These are phyloP conservation scores for Trichoderma sp. DNA, from an alignment of 2,329 filamentous ascomycete genomes.

Conservation along the genomic window DNA sequence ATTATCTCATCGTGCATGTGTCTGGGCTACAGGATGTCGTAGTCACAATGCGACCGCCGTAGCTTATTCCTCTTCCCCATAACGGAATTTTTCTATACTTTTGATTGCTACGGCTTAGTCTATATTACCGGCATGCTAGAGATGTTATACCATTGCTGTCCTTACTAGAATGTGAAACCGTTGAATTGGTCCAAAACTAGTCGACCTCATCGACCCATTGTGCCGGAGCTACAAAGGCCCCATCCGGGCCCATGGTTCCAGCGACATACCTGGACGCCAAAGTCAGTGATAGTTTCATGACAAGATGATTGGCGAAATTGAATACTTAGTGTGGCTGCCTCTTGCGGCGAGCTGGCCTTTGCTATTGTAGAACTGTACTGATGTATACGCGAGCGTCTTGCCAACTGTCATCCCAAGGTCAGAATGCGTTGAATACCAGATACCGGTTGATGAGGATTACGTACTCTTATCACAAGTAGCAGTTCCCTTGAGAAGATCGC, in stretches of 20 bases:
- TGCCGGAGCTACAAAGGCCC: slow-evolving; percentile 44
- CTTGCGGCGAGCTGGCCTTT: slow-evolving; percentile 64
- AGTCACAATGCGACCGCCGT: neutral
- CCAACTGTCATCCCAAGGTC: slow-evolving; percentile 53
- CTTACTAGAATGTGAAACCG: neutral
- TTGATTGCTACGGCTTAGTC: neutral
- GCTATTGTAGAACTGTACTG: slow-evolving; percentile 60
- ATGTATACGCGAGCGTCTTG: slow-evolving; percentile 66
- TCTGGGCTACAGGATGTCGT: neutral
- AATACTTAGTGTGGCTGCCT: slow-evolving; percentile 68
- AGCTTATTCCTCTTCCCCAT: neutral
- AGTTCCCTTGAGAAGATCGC: slow-evolving; percentile 59
- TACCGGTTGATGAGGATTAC: slow-evolving; percentile 24
- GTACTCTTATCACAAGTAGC: slow-evolving; percentile 66
- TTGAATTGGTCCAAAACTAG: slow-evolving; percentile 28
- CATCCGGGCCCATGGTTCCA: slow-evolving; percentile 44
- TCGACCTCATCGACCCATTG: slow-evolving; percentile 44
- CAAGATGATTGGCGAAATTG: slow-evolving; percentile 28
- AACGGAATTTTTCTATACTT: neutral
- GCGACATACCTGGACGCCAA: slow-evolving; percentile 47
- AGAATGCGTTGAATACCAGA: slow-evolving; percentile 12
- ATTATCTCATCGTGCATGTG: neutral
- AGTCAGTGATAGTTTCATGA: neutral
- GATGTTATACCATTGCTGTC: neutral
- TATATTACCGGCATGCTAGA: neutral